phyloP scores from a whole-genome alignment of 306 rosid species.

The Castanea crenata region DNA sequence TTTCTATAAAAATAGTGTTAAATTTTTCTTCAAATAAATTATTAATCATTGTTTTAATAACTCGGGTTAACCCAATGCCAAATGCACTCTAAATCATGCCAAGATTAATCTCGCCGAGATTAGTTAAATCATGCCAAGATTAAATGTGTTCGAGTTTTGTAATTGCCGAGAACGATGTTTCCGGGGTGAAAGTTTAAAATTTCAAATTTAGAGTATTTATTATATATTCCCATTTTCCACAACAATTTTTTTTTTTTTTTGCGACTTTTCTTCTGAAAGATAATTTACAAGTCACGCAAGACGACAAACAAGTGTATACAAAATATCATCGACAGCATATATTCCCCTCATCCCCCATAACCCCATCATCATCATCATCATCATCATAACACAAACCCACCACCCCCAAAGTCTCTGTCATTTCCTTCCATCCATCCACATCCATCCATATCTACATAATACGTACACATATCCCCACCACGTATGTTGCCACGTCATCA shows the following conservation, averaged over 20 bases:
- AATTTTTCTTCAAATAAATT: too few species aligned
- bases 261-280: not conserved
- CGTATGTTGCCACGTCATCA: constrained; percentile 1
- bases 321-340: not conserved
- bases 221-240: constrained; percentile 13
- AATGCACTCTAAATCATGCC: too few species aligned
- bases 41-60: too few species aligned
- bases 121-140: too few species aligned
- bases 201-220: too few species aligned
- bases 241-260: not conserved
- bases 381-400: not conserved
- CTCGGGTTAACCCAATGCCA: too few species aligned
- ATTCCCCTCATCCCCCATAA: not conserved
- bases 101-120: too few species aligned
- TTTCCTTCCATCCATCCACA: too few species aligned
- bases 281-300: constrained; percentile 59
- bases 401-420: not conserved
- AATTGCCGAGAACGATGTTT: too few species aligned
- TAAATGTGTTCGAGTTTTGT: too few species aligned
- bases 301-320: constrained; percentile 40
- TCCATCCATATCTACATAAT: constrained; percentile 31
- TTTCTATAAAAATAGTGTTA: too few species aligned
- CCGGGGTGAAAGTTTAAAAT: too few species aligned
- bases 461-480: constrained; percentile 12
- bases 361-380: not conserved